Base-by-base conservation (phyloP, 352 stramenopile species). In the Globisporangium takayamanum region DNA sequence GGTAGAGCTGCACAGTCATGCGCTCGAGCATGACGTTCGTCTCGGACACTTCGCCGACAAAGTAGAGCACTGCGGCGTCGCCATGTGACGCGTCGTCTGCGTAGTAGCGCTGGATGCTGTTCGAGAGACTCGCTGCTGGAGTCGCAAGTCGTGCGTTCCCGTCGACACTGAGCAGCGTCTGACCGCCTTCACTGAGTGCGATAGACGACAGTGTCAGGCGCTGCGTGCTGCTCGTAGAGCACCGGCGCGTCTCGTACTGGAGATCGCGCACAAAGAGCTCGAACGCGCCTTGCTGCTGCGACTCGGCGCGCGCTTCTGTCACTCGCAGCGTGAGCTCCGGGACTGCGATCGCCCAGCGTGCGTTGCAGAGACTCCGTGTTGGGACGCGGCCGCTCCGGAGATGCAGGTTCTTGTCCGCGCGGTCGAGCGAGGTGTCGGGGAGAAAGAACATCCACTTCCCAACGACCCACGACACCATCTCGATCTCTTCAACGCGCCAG, bases 361-460 rank as follows among this genome's bases (percentile, higher is more conserved):
- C 55, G 51, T 67, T 59, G 50, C 66, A 87, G 8, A 74, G 44
- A 36, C 68, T 48, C 62, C 68, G 73, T 25, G 72, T 55, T 5
- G 44, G 57, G 12, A 46, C 8, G 49, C 59, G 70, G 8, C 61
- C 64, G 39, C 60, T 59, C 33, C 62, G 54, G 50, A 70, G 41
- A 50, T 79, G 55, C 14, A 77, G 53, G 62, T 79, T 57, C 33
- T 61, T 66, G 59, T 72, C 53, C 14, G 56, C 50, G 20, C 53
- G 54, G 15, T 67, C 63, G 7, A 15, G 47, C 22, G 63, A 10
- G 3, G 64, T 70, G 16, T 86, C 66, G 4, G 79, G 81, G 25
- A 89, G 48, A 57, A 92, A 89, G 44, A 87, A 93, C 2, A 70
- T 75, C 84, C 84, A 93, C 50, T 93, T 93, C 8, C 84, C 84